These are phyloP conservation scores for Echium plantagineum DNA, from an alignment of 257 asterid species.

Conservation along the genomic window DNA sequence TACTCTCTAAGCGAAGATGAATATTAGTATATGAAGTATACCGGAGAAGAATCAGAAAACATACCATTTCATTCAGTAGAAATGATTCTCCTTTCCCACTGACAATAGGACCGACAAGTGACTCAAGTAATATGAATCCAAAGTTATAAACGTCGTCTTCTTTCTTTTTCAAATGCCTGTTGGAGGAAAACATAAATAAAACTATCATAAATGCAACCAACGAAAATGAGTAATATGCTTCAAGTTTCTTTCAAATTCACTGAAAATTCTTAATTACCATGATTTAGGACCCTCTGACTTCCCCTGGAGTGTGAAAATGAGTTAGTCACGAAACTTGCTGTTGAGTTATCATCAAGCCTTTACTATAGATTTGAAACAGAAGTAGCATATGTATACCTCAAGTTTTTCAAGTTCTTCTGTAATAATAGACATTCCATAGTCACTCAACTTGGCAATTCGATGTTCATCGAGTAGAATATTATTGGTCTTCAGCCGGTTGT, in stretches of 20 bases:
- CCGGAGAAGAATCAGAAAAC: constrained; percentile 1
- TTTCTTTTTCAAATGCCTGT: constrained; percentile 44
- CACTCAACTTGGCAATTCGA: constrained; percentile 76
- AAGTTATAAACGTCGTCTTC: constrained; percentile 83
- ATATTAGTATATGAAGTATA: not conserved
- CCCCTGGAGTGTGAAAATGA: constrained; percentile 31
- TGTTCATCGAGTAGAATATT: constrained; percentile 80
- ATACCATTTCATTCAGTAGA: constrained; percentile 79
- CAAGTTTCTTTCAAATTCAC: too few relatives aligned
- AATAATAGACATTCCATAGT: constrained; percentile 84
- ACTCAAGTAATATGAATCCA: constrained; percentile 78
- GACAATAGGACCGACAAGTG: constrained; percentile 68
- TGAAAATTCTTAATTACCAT: constrained; percentile 27
- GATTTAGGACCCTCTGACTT: constrained; percentile 47
- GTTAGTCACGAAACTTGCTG: constrained; percentile 17
- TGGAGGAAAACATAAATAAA: constrained; percentile 7
- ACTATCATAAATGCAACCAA: not conserved
- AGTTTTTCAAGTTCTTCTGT: constrained; percentile 56
- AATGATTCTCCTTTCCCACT: constrained; percentile 67
- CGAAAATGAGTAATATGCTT: not conserved
- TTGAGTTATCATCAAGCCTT: not conserved
- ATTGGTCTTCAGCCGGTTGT: constrained; percentile 59
- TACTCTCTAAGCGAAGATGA: constrained; percentile 1
- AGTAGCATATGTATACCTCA: constrained; percentile 25
- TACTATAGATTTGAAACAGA: constrained; percentile 2